Evolutionary conservation across 352 stramenopile species (phyloP).

Genomic region (Globisporangium perplexum): DNA sequence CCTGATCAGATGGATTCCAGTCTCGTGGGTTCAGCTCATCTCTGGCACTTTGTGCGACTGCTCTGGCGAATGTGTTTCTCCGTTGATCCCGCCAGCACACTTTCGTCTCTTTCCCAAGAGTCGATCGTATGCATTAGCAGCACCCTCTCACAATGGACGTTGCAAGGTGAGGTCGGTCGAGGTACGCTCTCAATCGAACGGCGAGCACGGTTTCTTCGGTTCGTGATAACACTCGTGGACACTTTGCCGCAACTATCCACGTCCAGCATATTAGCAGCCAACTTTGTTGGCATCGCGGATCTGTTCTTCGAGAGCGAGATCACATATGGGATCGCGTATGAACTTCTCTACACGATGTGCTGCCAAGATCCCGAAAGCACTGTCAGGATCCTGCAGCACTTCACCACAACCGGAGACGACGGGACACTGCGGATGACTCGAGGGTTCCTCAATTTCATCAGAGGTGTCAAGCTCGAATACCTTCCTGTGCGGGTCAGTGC

Average conservation of each 20-base stretch:
- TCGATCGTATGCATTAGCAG: not conserved
- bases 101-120: no score
- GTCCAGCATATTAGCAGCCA: not conserved
- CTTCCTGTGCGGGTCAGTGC: constrained; percentile 2
- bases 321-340: constrained; percentile 5
- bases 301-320: constrained; percentile 1
- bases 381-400: constrained; percentile 3
- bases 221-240: constrained; percentile 3
- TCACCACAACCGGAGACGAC: not conserved
- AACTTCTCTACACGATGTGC: constrained; percentile 11
- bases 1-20: constrained; percentile 18
- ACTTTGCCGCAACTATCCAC: not conserved
- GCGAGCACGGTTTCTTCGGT: constrained; percentile 5
- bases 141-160: constrained; percentile 6
- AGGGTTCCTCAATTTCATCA: constrained; percentile 2
- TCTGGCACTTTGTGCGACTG: constrained; percentile 24
- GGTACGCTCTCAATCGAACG: not conserved
- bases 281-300: constrained; percentile 4
- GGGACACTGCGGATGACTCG: not conserved
- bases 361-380: not conserved
- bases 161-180: not conserved
- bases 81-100: not conserved
- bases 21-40: constrained; percentile 20
- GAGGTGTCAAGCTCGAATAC: constrained; percentile 5
- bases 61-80: constrained; percentile 8